These are phyloP conservation scores for Ophiostoma populinum DNA, from an alignment of 2,329 filamentous ascomycete species.

Conservation along the genomic window DNA sequence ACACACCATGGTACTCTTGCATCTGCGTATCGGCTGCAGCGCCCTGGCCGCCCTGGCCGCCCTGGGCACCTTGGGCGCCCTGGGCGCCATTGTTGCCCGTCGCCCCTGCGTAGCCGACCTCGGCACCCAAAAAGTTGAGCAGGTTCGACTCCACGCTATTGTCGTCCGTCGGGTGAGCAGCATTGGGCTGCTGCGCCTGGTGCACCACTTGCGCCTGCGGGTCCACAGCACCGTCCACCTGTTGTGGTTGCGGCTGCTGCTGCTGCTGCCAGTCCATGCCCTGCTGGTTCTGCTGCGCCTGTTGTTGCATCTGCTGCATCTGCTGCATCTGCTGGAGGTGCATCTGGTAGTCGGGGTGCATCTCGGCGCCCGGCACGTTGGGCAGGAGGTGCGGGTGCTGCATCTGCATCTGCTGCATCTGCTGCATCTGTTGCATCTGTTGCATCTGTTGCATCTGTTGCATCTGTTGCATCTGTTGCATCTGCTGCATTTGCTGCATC, in stretches of 20 bases:
- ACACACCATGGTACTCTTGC: no score
- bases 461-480: background rate
- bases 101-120: no score
- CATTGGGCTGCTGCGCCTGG: background rate
- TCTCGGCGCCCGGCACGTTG: no score
- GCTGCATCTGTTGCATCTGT: background rate
- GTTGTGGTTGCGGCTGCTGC: background rate
- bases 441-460: background rate
- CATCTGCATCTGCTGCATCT: background rate
- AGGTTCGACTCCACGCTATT: no score
- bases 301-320: constrained; percentile 1
- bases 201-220: background rate
- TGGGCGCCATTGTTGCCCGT: no score
- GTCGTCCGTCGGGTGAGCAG: background rate
- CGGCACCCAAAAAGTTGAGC: no score
- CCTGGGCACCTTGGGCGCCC: no score
- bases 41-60: no score
- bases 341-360: no score
- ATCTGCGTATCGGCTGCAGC: no score
- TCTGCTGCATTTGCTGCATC: background rate
- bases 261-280: constrained; percentile 18
- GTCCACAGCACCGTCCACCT: background rate
- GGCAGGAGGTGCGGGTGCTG: constrained; percentile 1
- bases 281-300: constrained; percentile 24
- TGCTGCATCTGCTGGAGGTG: background rate